Base-by-base conservation (phyloP, 257 asterid genomes). In the Voacanga thouarsii region DNA sequence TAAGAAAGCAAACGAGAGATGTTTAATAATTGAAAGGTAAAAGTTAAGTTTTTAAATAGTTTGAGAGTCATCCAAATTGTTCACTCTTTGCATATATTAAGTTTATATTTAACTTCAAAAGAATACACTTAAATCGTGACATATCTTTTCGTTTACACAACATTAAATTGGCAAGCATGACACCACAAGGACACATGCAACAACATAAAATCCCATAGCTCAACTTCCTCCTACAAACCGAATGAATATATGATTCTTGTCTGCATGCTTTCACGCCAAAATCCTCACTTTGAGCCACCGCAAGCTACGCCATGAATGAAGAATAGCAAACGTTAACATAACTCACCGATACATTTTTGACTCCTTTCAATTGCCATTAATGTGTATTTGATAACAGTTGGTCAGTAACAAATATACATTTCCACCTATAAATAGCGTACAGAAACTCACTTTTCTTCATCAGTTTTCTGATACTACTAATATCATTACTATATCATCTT, bases 191-290 rank as follows among this genome's bases (percentile, higher is more conserved):
- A 64, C 23, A 15, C 15, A 37, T 18, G 24, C n/a, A 37, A 37
- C 9, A 37, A 39, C 39, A 43, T 39, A 15, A 19, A 39, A 14
- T 23, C 39, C 7, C 71, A 19, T 39, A 18, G 4, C 71, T 12
- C 72, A 67, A 67, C 50, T 67, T 23, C 72, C 72, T 67, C 72
- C 72, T 39, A 67, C 72, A 39, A 68, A 41, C 73, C 68, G 21
- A 37, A 12, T 37, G 49, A 66, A 66, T 7, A 28, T 64, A 15
- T 33, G 39, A 24, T 14, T 28, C 71, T 65, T 65, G 71, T 37
- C 26, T 65, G 47, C 47, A 16, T 37, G 24, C 71, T 65, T 19
- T 16, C 26, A 5, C 5, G 19, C 71, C n/a, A 65, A 33, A 33
- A 64, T 64, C 45, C 5, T 37, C 26, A 1, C 47, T 15, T 65